These are phyloP conservation scores for Ophiostoma sp. DNA, from an alignment of 2,329 filamentous ascomycete genomes.

Conservation along the genomic window DNA sequence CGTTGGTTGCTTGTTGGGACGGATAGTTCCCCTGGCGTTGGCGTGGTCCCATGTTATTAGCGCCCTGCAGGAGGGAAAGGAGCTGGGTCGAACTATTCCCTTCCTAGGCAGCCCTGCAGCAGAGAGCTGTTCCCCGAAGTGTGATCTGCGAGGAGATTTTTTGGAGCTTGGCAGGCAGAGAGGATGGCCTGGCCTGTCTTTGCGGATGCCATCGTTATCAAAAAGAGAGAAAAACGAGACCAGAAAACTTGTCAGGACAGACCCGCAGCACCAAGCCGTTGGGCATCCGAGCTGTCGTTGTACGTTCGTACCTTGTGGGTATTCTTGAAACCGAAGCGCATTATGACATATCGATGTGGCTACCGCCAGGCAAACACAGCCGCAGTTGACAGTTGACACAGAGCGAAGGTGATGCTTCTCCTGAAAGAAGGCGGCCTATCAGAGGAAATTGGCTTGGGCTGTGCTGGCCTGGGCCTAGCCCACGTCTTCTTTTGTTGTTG, in stretches of 20 bases:
- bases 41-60: slow-evolving; percentile 9
- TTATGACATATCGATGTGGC: background rate
- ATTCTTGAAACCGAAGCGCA: background rate
- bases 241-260: background rate
- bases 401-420: background rate
- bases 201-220: background rate
- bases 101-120: background rate
- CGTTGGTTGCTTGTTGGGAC: slow-evolving; percentile 10
- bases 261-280: background rate
- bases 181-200: background rate
- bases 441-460: background rate
- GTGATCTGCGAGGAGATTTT: background rate
- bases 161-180: background rate
- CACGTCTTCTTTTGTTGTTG: background rate
- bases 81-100: slow-evolving; percentile 15
- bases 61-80: slow-evolving; percentile 1
- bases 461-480: background rate
- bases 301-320: background rate
- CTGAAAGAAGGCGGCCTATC: slow-evolving; percentile 12
- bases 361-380: background rate
- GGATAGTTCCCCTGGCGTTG: slow-evolving; percentile 15
- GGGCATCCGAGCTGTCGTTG: background rate
- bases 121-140: background rate
- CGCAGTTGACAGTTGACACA: background rate
- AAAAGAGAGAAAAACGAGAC: background rate